phyloP scores from a whole-genome alignment of 1,284 basidiomycete genomes.

The Ceratobasidium sp. region DNA sequence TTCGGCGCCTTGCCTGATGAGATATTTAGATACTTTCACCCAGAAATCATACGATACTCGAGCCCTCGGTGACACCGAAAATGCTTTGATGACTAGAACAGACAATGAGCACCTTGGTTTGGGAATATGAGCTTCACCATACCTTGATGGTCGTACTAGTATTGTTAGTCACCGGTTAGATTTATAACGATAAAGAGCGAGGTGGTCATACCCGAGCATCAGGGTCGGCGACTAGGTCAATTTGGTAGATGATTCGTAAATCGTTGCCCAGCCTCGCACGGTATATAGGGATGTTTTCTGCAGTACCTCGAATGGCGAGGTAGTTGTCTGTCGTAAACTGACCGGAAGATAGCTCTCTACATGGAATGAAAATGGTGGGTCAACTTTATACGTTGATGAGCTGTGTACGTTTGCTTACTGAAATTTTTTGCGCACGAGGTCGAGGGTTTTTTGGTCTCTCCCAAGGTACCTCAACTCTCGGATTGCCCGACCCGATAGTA shows the following conservation, averaged over 20 bases:
- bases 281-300: slow-evolving; percentile 28
- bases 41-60: slow-evolving; percentile 39
- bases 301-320: slow-evolving; percentile 2
- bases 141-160: slow-evolving; percentile 38
- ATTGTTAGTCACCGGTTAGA: background rate
- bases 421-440: slow-evolving; percentile 32
- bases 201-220: background rate
- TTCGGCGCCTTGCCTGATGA: slow-evolving; percentile 9
- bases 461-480: slow-evolving; percentile 14
- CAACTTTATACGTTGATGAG: background rate
- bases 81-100: slow-evolving; percentile 28
- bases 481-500: slow-evolving; percentile 17
- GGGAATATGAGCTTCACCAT: background rate
- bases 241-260: slow-evolving; percentile 38
- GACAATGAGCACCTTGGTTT: background rate
- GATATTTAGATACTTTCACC: slow-evolving; percentile 35
- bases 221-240: slow-evolving; percentile 15
- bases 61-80: slow-evolving; percentile 11
- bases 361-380: background rate
- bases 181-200: background rate
- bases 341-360: slow-evolving; percentile 31
- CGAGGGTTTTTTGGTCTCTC: slow-evolving; percentile 8
- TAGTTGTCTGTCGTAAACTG: slow-evolving; percentile 32
- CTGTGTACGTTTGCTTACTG: background rate
- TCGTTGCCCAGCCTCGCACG: slow-evolving; percentile 28